phyloP scores from a whole-genome alignment of 352 stramenopile genomes.

The Globisporangium cylindrosporum region DNA sequence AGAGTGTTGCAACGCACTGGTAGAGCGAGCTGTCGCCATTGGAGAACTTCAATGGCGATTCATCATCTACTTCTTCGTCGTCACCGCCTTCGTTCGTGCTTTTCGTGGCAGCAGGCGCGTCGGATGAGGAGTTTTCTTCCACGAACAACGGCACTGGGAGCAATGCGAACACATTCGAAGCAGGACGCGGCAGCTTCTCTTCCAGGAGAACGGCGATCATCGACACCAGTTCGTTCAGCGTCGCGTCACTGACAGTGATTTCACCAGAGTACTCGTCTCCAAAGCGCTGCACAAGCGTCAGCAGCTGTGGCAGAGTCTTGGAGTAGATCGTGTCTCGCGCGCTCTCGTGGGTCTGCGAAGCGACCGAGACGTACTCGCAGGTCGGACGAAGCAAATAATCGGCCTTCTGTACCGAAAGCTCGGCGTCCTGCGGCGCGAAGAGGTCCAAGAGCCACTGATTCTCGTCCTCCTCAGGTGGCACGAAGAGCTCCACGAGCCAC shows the following conservation, averaged over 20 bases:
- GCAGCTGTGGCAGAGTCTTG: conserved; percentile 46
- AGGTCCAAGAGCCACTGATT: conserved; percentile 61
- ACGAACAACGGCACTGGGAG: conserved; percentile 61
- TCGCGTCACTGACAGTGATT: conserved; percentile 32
- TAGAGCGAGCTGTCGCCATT: conserved; percentile 28
- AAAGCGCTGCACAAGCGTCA: conserved; percentile 30
- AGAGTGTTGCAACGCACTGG: conserved; percentile 39
- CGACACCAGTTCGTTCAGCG: conserved; percentile 49
- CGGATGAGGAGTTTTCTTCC: conserved; percentile 37
- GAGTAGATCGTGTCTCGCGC: conserved; percentile 38
- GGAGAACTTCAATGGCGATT: conserved; percentile 20
- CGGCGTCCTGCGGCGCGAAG: conserved; percentile 30
- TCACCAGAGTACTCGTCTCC: conserved; percentile 13
- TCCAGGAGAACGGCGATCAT: conserved; percentile 63
- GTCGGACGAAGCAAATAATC: conserved; percentile 58
- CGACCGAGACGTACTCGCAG: conserved; percentile 64
- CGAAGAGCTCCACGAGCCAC: conserved; percentile 57
- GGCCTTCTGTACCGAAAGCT: conserved; percentile 20
- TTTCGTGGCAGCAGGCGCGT: conserved; percentile 23
- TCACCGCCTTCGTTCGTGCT: conserved; percentile 2
- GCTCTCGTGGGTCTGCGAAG: conserved; percentile 57
- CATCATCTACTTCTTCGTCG: conserved; percentile 13
- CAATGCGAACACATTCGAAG: conserved; percentile 44
- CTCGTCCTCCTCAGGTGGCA: conserved; percentile 21
- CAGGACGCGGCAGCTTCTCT: conserved; percentile 33